Evolutionary conservation across 345 rosid species (phyloP).

Genomic region (Euclidium syriacum): DNA sequence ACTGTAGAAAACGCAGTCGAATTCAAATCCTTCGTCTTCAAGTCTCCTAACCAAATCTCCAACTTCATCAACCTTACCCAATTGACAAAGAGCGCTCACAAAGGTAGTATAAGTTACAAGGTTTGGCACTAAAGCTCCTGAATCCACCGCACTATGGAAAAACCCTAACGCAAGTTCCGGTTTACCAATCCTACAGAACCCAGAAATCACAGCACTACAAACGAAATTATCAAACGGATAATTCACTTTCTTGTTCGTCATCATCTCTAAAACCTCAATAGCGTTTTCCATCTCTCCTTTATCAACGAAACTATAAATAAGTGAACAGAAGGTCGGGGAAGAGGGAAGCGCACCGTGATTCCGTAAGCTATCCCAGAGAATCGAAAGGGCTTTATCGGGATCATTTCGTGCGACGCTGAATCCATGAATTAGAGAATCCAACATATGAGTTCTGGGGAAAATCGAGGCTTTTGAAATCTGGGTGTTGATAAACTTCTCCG

Average conservation of each 20-base stretch:
- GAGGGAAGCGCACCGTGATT: slow-evolving; percentile 54
- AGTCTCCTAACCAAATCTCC: slow-evolving; percentile 39
- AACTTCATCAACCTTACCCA: slow-evolving; percentile 56
- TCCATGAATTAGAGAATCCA: slow-evolving; percentile 57
- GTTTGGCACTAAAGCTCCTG: slow-evolving; percentile 56
- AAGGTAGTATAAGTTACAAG: slow-evolving; percentile 58
- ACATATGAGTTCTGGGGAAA: slow-evolving; percentile 28
- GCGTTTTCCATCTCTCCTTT: slow-evolving; percentile 52
- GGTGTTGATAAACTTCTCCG: slow-evolving; percentile 43
- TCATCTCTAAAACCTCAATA: slow-evolving; percentile 58
- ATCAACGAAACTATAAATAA: slow-evolving; percentile 48
- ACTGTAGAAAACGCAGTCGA: slow-evolving; percentile 63
- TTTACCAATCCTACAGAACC: slow-evolving; percentile 61
- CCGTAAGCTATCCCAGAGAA: slow-evolving; percentile 43
- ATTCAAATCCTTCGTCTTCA: slow-evolving; percentile 46
- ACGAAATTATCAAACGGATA: slow-evolving; percentile 70
- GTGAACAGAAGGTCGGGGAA: slow-evolving; percentile 46
- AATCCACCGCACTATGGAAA: slow-evolving; percentile 40
- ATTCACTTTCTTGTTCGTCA: slow-evolving; percentile 38
- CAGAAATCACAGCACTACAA: slow-evolving; percentile 60
- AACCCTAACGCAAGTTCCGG: slow-evolving; percentile 62
- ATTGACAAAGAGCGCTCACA: slow-evolving; percentile 50
- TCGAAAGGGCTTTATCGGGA: slow-evolving; percentile 43
- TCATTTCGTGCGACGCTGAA: slow-evolving; percentile 35
- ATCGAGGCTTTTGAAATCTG: slow-evolving; percentile 34